These are phyloP conservation scores for Sphaerulina vaccinii DNA, from an alignment of 2,329 filamentous ascomycete species.

Conservation along the genomic window DNA sequence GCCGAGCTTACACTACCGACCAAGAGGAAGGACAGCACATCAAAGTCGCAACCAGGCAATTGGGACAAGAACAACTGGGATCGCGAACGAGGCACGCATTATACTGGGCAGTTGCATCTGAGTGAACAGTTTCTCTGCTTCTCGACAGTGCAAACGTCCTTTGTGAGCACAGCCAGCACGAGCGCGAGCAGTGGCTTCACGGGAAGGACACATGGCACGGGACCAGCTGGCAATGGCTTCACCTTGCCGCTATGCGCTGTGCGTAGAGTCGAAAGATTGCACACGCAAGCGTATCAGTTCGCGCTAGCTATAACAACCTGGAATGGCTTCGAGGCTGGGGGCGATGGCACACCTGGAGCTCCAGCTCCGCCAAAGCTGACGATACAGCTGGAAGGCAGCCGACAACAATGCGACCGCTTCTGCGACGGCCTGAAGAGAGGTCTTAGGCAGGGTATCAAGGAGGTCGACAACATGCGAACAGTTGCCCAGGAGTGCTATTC, in stretches of 20 bases:
- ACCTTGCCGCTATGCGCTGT: conserved; percentile 91
- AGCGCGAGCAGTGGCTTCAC: conserved; percentile 81
- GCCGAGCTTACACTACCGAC: conserved; percentile 85
- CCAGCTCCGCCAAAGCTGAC: conserved; percentile 83
- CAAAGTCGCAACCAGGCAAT: conserved; percentile 31
- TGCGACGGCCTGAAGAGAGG: conserved; percentile 94
- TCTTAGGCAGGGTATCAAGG: conserved; percentile 79
- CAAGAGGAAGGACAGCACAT: conserved; percentile 50
- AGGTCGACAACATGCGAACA: conserved; percentile 77
- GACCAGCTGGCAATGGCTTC: conserved; percentile 92
- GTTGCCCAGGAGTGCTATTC: conserved; percentile 88
- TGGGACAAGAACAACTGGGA: conserved; percentile 66
- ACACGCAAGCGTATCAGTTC: conserved; percentile 89
- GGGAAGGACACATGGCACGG: conserved; percentile 87
- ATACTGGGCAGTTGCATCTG: conserved; percentile 87
- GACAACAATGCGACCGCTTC: conserved; percentile 88
- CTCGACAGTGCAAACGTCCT: conserved; percentile 88
- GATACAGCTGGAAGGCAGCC: conserved; percentile 83
- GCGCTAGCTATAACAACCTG: conserved; percentile 92
- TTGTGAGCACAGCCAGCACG: conserved; percentile 74
- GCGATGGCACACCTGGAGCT: conserved; percentile 41
- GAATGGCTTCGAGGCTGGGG: conserved; percentile 67
- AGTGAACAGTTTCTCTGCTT: conserved; percentile 96
- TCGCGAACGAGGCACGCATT: conserved; percentile 63
- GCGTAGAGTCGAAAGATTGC: conserved; percentile 84